Evolutionary conservation across 177 flowering plant species (phyloP).

Genomic region (Telopea speciosissima): DNA sequence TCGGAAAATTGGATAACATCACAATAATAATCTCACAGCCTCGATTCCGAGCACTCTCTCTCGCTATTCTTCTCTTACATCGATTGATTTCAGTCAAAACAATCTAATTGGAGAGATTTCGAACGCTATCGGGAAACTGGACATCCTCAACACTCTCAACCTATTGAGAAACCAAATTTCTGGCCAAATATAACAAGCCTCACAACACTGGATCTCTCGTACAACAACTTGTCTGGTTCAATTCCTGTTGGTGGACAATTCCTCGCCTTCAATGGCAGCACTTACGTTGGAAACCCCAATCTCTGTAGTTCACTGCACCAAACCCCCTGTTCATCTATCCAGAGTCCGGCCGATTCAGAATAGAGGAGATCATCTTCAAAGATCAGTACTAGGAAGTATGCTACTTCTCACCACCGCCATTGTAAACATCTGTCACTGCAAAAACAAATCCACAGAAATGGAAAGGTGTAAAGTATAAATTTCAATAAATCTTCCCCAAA

Average conservation of each 20-base stretch:
- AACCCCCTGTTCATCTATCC: slow-evolving; percentile 19
- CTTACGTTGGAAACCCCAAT: slow-evolving; percentile 62
- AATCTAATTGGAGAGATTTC: slow-evolving; percentile 56
- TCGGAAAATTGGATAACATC: slow-evolving; percentile 48
- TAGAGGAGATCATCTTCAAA: slow-evolving; percentile 2
- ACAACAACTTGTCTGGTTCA: slow-evolving; percentile 52
- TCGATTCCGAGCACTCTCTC: slow-evolving; percentile 44
- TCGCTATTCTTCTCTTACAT: slow-evolving; percentile 27
- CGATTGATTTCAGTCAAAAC: slow-evolving; percentile 61
- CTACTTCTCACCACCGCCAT: slow-evolving; percentile 13
- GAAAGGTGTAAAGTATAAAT: no score
- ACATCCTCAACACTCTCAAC: no score
- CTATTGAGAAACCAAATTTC: slow-evolving; percentile 49
- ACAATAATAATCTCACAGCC: slow-evolving; percentile 50
- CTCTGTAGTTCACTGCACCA: no score
- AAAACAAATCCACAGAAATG: no score
- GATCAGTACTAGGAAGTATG: slow-evolving; percentile 11
- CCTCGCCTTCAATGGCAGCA: slow-evolving; percentile 39
- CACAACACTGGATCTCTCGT: slow-evolving; percentile 59
- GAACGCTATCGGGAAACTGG: slow-evolving; percentile 24
- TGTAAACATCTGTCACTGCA: no score
- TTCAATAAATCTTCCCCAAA: no score
- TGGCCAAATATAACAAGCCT: slow-evolving; percentile 66
- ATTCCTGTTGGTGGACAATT: slow-evolving; percentile 65
- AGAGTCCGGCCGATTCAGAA: background rate